Evolutionary conservation across 1,284 basidiomycete species (phyloP), one percentile per base, ranked within the genome.

Genomic region (Apiotrichum brassicae): DNA sequence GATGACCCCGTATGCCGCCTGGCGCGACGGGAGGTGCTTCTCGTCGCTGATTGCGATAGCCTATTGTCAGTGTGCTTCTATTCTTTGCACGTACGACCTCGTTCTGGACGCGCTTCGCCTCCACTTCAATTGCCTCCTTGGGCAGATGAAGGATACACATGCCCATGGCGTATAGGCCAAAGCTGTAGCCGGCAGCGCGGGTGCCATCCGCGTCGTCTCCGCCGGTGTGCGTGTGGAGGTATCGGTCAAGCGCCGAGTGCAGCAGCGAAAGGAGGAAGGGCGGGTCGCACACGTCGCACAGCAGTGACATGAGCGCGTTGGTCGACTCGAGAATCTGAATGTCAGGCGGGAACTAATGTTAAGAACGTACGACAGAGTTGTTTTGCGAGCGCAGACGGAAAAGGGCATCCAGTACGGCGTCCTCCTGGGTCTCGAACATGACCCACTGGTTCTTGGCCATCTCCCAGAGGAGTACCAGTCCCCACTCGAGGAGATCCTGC

Each of bases 361-460:
- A 6, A 11, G 19, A 6, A 61, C 67, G 50, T 26, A 68, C 66
- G n/a, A 58, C 58, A 6, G 49, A 35, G 46, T 61, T 61, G 12
- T 35, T 42, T 11, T 51, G 57, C 2, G 58, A 51, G 23, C 69
- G 48, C 18, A 71, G 43, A 1, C 58, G 56, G 57, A 71, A 68
- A 13, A 70, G 48, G 6, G 59, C 49, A 35, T 70, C 64, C 19
- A 63, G 46, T 22, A 71, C 46, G 4, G 51, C 45, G 20, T 59
- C 57, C 43, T 68, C 65, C 14, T 60, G 53, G n/a, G 55, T 57
- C 42, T 70, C 68, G 24, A 68, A 61, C 28, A 71, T 36, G 2
- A 47, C 23, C 66, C 66, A 71, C 44, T 71, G 69, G 43, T 71
- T 58, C 37, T 68, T 64, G 0, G 68, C 62, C 48, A 71, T 42